Evolutionary conservation across 2,329 filamentous ascomycete species (phyloP).

Genomic region (Cryphonectria naterciae): DNA sequence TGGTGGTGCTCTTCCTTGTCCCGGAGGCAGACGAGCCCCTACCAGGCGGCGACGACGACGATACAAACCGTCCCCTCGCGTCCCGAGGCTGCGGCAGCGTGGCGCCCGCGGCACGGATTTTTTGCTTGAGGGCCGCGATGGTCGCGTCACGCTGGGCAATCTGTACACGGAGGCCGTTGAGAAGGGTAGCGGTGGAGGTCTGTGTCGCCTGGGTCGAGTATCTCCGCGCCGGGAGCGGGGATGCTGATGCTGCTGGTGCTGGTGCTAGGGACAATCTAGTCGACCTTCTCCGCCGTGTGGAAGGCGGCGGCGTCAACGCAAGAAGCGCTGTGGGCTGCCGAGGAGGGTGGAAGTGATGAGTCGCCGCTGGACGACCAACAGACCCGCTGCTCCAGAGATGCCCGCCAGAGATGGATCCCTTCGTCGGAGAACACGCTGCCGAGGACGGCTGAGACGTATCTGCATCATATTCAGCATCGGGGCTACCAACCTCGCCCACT

Average conservation of each 20-base stretch:
- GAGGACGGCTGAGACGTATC: background rate
- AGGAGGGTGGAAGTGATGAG: background rate
- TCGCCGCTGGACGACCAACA: background rate
- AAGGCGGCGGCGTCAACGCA: background rate
- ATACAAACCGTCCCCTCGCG: background rate
- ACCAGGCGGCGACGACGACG: too few relatives aligned
- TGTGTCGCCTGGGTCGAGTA: background rate
- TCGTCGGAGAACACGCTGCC: background rate
- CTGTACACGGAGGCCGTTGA: background rate
- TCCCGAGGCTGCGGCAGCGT: background rate
- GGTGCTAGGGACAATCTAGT: background rate
- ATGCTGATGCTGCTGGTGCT: too few relatives aligned
- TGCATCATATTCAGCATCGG: conserved; percentile 1
- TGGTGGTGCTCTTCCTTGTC: background rate
- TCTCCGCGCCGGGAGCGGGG: background rate
- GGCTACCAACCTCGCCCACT: background rate
- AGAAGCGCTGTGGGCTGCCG: background rate
- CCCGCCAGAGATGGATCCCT: background rate
- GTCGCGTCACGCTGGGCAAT: background rate
- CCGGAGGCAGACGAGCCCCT: background rate
- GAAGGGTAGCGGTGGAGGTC: background rate
- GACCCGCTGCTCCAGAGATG: background rate
- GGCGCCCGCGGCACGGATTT: background rate
- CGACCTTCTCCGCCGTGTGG: background rate
- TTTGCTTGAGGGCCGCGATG: background rate